Evolutionary conservation across 257 asterid genomes (phyloP), one percentile per base, ranked within the genome.

Genomic region (Cruciata laevipes): DNA sequence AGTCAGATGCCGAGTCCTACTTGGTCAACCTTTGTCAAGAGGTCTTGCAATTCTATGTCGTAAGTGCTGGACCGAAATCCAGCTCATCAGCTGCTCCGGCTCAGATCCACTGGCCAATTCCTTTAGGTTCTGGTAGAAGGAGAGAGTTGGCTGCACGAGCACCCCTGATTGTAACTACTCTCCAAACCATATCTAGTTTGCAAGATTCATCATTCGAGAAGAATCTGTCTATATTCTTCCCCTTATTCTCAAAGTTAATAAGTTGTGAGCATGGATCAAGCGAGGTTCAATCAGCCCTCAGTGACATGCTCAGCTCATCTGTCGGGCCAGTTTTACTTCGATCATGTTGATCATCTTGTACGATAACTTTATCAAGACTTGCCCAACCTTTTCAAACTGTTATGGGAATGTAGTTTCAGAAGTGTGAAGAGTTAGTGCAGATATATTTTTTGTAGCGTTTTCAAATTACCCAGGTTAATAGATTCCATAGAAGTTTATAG

Each of bases 201-300:
- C 91, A 83, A 73, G 93, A 85, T 68, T 72, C 92, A 66, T 88
- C 91, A 5, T 87, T 94, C 13, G 91, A 85, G 87, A 90, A 80
- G 83, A 90, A 82, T 79, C 61, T 94, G 73, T 65, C 89, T 57
- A 16, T 79, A 73, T 84, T 94, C 74, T 90, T 88, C 70, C 99
- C 99, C 55, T 69, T 90, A 81, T 76, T 94, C 55, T 84, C 96
- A 8, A 82, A 85, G 77, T 84, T 94, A 81, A 85, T 90, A 75
- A 84, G 96, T 44, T 94, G 98, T 27, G 99, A 94, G 77, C 99
- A 94, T 35, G 99, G 99, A 27, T 94, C 99, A 10, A 85, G 73
- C 55, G 99, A 94, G 84, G 89, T 94, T 67, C 99, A 90, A 78
- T 61, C 79, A 32, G 97, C 96, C 63, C 83, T 94, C 6, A 89